A percentile compares a stretch with the other conserved stretches of the same genome.
Conservation (phyloP, 805 yeast species). For the Pichia nakasei region DNA sequence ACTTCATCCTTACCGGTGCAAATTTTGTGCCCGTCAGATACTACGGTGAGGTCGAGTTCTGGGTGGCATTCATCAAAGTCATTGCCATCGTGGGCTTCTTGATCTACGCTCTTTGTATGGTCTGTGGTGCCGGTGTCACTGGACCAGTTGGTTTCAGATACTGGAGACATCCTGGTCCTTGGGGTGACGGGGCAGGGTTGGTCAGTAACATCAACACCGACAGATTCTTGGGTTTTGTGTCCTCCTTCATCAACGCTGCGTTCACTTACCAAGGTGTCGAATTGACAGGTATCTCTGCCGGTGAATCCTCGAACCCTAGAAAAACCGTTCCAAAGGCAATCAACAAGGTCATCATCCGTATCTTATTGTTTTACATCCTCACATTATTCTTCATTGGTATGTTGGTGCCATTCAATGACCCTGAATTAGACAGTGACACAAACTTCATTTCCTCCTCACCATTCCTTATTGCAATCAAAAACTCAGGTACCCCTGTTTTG, state of each 20-base stretch:
- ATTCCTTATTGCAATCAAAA: conserved; percentile 60
- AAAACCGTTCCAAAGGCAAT: conserved; percentile 66
- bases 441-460: conserved; percentile 54
- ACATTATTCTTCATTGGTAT: conserved; percentile 63
- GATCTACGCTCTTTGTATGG: conserved; percentile 59
- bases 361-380: conserved; percentile 53
- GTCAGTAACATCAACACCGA: conserved; percentile 42
- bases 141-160: conserved; percentile 75
- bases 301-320: conserved; percentile 64
- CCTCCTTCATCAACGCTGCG: conserved; percentile 61
- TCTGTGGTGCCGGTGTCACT: conserved; percentile 59
- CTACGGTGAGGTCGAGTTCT: conserved; percentile 71
- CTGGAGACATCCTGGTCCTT: conserved; percentile 74
- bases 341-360: conserved; percentile 58
- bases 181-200: conserved; percentile 49
- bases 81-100: conserved; percentile 62
- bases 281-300: conserved; percentile 65
- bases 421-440: conserved; percentile 30
- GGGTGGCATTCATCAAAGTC: conserved; percentile 62
- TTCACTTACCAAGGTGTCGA: conserved; percentile 79
- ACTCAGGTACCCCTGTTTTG: conserved; percentile 56
- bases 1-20: conserved; percentile 41
- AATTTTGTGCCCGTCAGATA: conserved; percentile 61
- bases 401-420: conserved; percentile 61
- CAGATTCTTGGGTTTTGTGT: conserved; percentile 60